Conservation (phyloP, 1,139 yeast species). For the Geotrichum macrosporum region DNA sequence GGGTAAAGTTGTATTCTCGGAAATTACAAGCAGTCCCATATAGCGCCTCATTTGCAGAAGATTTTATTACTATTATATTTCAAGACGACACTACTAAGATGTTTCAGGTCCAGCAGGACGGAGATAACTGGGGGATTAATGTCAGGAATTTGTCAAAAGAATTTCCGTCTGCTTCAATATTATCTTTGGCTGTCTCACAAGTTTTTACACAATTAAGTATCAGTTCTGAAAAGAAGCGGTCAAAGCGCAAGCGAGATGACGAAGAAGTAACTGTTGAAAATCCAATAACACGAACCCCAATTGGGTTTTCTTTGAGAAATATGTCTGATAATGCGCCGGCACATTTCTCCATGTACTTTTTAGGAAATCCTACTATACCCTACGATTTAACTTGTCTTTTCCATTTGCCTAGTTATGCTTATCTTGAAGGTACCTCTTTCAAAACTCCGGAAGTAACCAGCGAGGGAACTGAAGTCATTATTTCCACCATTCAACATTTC, state of each 20-base stretch:
- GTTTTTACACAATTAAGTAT: constrained; percentile 2
- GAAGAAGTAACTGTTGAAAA: constrained; percentile 10
- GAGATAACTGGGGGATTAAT: constrained; percentile 11
- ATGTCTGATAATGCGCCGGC: constrained; percentile 1
- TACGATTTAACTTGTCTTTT: constrained; percentile 14
- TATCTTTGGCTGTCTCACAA: constrained; percentile 6
- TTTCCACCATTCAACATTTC: constrained; percentile 12
- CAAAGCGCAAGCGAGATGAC: constrained; percentile 17
- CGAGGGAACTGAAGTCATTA: background rate
- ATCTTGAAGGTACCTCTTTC: constrained; percentile 7
- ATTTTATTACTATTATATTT: constrained; percentile 12
- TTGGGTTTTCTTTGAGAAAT: constrained; percentile 6
- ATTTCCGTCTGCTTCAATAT: background rate
- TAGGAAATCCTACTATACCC: background rate
- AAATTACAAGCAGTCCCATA: constrained; percentile 8
- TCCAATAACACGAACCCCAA: background rate
- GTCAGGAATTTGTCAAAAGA: constrained; percentile 2
- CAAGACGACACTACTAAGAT: constrained; percentile 2
- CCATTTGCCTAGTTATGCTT: constrained; percentile 8
- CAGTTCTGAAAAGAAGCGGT: constrained; percentile 5
- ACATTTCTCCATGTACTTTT: constrained; percentile 8
- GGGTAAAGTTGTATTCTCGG: constrained; percentile 2
- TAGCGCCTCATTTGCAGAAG: constrained; percentile 17
- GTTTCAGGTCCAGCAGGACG: constrained; percentile 9
- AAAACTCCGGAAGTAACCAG: constrained; percentile 1